Conservation (phyloP, 495 filamentous ascomycete species). For the Podospora pseudopauciseta region DNA sequence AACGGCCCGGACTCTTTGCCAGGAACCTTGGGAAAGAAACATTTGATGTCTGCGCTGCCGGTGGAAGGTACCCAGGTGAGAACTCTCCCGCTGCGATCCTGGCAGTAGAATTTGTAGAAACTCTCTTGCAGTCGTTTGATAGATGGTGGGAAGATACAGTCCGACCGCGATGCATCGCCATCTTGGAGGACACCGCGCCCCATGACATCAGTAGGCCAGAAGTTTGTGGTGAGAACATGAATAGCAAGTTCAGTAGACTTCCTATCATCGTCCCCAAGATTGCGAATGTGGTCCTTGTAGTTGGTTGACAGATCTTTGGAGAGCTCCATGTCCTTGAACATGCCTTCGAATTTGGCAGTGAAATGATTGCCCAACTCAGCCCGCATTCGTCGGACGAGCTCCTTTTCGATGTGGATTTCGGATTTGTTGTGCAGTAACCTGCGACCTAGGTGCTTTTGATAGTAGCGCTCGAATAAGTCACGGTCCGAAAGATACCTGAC, state of each 20-base stretch:
- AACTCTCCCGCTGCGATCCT: conserved; percentile 78
- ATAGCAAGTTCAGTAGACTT: conserved; percentile 74
- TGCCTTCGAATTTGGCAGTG: conserved; percentile 86
- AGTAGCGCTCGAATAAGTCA: conserved; percentile 95
- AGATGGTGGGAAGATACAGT: conserved; percentile 68
- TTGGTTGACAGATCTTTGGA: conserved; percentile 78
- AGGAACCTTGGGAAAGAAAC: conserved; percentile 64
- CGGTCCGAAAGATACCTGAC: conserved; percentile 85
- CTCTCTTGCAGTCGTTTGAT: conserved; percentile 76
- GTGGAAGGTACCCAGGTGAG: conserved; percentile 71
- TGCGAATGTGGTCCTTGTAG: conserved; percentile 66
- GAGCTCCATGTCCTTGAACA: conserved; percentile 96
- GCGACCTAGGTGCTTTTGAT: conserved; percentile 92
- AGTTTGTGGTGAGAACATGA: conserved; percentile 84
- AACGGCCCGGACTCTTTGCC: conserved; percentile 59
- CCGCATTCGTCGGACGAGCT: conserved; percentile 96
- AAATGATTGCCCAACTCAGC: conserved; percentile 91
- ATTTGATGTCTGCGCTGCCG: conserved; percentile 82
- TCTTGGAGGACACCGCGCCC: conserved; percentile 39
- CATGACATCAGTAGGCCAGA: conserved; percentile 91
- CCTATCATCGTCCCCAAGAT: conserved; percentile 60
- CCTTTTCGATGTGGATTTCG: conserved; percentile 81
- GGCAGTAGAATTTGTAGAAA: conserved; percentile 86
- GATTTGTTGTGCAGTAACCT: conserved; percentile 82
- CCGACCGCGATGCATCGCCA: conserved; percentile 47